Conservation (phyloP, 2,329 filamentous ascomycete species). For the Aciculosporium take region DNA sequence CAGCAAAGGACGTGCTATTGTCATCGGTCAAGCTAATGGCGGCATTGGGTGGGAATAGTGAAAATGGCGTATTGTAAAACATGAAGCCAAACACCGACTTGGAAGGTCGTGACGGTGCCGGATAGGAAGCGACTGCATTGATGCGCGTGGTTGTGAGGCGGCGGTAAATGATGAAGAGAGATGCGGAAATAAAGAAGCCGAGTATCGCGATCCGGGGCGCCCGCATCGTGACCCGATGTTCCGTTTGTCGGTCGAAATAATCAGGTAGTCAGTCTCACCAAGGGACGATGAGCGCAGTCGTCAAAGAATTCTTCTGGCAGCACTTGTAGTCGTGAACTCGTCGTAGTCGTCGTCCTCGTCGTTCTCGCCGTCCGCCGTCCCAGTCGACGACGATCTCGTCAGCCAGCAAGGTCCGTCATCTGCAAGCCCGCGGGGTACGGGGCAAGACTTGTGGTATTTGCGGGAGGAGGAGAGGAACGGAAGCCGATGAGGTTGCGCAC, state of each 20-base stretch:
- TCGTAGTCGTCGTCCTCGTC: not conserved
- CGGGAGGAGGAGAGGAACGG: not conserved
- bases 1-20: conserved; percentile 93
- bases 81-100: conserved; percentile 34
- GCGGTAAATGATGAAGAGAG: conserved; percentile 41
- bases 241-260: not conserved
- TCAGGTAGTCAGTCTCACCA: not conserved
- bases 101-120: conserved; percentile 10
- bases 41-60: conserved; percentile 86
- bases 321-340: not conserved
- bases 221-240: conserved; percentile 28
- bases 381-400: conserved; percentile 6
- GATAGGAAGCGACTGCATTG: conserved; percentile 12
- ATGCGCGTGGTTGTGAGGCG: conserved; percentile 25
- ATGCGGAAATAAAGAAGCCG: conserved; percentile 37
- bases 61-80: conserved; percentile 63
- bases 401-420: conserved; percentile 4
- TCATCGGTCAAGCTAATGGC: conserved; percentile 95
- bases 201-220: conserved; percentile 40
- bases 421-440: conserved; percentile 2
- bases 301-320: not conserved
- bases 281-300: not conserved
- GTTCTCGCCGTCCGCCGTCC: conserved; percentile 2
- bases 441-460: not conserved
- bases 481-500: not conserved